Conservation (phyloP, 108 stramenopile species). For the Nannochloropsis oceanica region DNA sequence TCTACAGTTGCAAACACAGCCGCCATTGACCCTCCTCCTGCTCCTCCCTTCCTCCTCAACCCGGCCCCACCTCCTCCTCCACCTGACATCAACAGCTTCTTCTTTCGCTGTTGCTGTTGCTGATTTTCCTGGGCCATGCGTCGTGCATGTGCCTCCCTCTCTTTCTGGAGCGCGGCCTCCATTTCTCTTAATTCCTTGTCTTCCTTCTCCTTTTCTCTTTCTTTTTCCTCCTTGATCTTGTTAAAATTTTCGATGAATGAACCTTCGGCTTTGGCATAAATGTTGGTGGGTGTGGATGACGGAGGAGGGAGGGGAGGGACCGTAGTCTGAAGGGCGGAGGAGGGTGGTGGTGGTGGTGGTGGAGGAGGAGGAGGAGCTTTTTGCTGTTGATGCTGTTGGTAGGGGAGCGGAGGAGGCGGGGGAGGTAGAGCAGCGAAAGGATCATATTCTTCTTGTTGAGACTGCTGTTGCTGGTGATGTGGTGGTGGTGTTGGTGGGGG, state of each 20-base stretch:
- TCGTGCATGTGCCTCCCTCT: not conserved
- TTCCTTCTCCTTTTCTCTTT: not conserved
- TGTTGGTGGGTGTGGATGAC: not conserved
- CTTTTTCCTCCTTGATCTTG: not conserved
- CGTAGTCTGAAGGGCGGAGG: too few species aligned
- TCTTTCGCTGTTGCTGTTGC: not conserved
- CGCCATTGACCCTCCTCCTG: not conserved
- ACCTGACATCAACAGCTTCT: too few species aligned
- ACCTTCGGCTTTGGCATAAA: not conserved
- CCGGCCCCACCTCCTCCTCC: not conserved
- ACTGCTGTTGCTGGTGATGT: not conserved
- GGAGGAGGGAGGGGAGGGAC: not conserved
- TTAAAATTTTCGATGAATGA: not conserved
- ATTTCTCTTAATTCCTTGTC: not conserved
- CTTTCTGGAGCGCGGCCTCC: not conserved
- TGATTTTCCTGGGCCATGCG: not conserved
- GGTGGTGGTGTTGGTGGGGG: not conserved
- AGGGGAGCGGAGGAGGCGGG: not conserved
- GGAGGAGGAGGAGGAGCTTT: not conserved
- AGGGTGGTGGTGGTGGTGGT: not conserved
- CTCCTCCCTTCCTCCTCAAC: not conserved
- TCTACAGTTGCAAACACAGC: not conserved
- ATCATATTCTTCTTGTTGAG: not conserved
- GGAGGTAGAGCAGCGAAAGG: not conserved
- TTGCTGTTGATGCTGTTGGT: not conserved